A percentile compares a stretch with the other conserved stretches of the same genome.
phyloP scores from a whole-genome alignment of 1,284 basidiomycete genomes.

The Bjerkandera adusta region DNA sequence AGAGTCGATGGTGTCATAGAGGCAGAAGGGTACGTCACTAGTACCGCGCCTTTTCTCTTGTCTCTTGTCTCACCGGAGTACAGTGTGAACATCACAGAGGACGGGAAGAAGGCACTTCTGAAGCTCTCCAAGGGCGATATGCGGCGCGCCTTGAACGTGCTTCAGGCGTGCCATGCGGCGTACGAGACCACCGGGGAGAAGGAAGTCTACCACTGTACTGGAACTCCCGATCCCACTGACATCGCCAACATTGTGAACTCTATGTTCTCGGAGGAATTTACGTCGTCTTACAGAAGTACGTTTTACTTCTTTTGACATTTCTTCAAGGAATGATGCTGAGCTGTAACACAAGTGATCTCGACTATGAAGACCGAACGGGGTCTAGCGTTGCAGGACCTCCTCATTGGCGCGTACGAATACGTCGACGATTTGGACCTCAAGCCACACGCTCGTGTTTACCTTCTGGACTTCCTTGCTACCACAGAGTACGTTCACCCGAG shows the following conservation, averaged over 20 bases:
- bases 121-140: slow-evolving; percentile 97
- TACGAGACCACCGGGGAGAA: slow-evolving; percentile 88
- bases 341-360: slow-evolving; percentile 65
- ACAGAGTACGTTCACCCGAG: slow-evolving; percentile 68
- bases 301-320: neutral
- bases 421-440: slow-evolving; percentile 86
- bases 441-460: slow-evolving; percentile 82
- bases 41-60: neutral
- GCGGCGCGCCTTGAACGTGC: slow-evolving; percentile 93
- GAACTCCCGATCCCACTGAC: slow-evolving; percentile 92
- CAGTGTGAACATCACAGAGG: slow-evolving; percentile 85
- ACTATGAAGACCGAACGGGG: slow-evolving; percentile 90
- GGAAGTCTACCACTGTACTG: slow-evolving; percentile 96
- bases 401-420: slow-evolving; percentile 93
- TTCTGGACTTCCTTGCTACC: slow-evolving; percentile 88
- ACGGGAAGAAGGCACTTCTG: slow-evolving; percentile 87
- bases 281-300: slow-evolving; percentile 83
- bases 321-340: neutral
- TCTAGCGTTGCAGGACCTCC: slow-evolving; percentile 91
- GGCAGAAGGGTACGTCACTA: slow-evolving; percentile 70
- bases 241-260: slow-evolving; percentile 92
- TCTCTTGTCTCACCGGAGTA: neutral
- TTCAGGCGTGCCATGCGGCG: slow-evolving; percentile 98
- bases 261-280: slow-evolving; percentile 97
- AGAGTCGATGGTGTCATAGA: slow-evolving; percentile 81